Evolutionary conservation across 495 filamentous ascomycete species (phyloP), one percentile per base, ranked within the genome.

Genomic region (Evansstolkia leycettana): DNA sequence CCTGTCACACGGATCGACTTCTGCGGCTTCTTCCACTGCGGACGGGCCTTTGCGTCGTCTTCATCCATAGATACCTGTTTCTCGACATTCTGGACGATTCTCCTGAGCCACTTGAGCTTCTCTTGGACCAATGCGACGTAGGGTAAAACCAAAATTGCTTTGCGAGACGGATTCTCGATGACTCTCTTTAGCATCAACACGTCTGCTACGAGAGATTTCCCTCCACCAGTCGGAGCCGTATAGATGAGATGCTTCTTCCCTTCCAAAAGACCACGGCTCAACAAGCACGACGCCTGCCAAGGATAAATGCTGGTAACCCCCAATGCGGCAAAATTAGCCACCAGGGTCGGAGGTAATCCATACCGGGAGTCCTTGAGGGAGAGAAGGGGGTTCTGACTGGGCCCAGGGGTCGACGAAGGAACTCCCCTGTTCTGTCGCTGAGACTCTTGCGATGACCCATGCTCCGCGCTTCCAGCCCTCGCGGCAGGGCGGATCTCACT

Each of bases 71-170:
- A 40, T 7, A 58, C 28, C 24, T 51, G 28, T 16, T 69, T 78
- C 31, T 65, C 65, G 16, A 88, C 74, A 32, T 69, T 72, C 29
- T 75, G 65, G 17, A 85, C 73, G 28, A 83, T 65, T 29, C 69
- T 78, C 29, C 79, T 71, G 33, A 90, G 58, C 77, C 82, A 88
- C 38, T 73, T 76, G 16, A 84, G 66, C 52, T 88, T 88, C 49
- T 90, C 84, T 48, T 86, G 82, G 2, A 90, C 82, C 14, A 89
- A 68, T 11, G 83, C 80, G 31, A 89, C 78, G 55, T 84, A 90
- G 1, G 84, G 84, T 20, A 90, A 64, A n/a, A 86, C 77, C 7
- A 89, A 47, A 13, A 90, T 66, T 2, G 80, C 84, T 46, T 88
- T 88, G 36, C 70, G 67, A 9, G 64, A 58, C 2, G 73, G 68